Base-by-base conservation (phyloP, 495 filamentous ascomycete genomes). In the Penicillium angulare region DNA sequence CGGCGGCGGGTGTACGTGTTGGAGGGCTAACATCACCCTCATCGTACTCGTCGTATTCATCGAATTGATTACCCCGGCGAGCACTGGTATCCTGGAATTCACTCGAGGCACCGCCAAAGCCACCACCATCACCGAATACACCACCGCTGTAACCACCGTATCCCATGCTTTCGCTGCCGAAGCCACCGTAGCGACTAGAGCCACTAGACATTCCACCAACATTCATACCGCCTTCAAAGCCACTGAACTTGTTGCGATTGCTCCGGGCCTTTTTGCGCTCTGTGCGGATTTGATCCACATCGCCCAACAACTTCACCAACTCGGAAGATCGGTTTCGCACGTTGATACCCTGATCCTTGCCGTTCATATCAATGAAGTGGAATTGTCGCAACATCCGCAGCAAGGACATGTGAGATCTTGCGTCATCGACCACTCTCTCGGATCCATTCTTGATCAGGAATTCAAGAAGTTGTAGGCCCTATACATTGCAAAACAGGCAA, bases 361-460 rank as follows among this genome's bases (percentile, higher is more conserved):
- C 95, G 65, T 97, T 97, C 64, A 77, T 77, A 58, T 97, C 93
- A 67, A 99, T 97, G 68, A 72, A 97, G 69, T 99, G 95, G 71
- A 99, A 99, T 64, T 99, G 93, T 46, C 93, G 88, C 32, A 99
- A 83, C 95, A 97, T 99, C 66, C 96, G 96, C 41, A 99, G 77
- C 21, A 97, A 83, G 16, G 90, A 92, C 63, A 97, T 80, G 66
- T 99, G 93, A 44, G 90, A 90, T 50, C 95, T 83, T 36, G 92
- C 95, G 70, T 99, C 95, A 73, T 99, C 93, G 52, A 99, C 92
- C 32, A 99, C 93, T 32, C 95, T 82, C 66, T 99, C 93, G 20
- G 93, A 97, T 43, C 93, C 93, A 63, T 99, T 95, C 79, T 97
- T 97, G 71, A 99, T 86, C 23, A 99, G 80, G 67, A 95, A 97